Evolutionary conservation across 2,329 filamentous ascomycete species (phyloP).

Genomic region (Proliferodiscus dingleyae): DNA sequence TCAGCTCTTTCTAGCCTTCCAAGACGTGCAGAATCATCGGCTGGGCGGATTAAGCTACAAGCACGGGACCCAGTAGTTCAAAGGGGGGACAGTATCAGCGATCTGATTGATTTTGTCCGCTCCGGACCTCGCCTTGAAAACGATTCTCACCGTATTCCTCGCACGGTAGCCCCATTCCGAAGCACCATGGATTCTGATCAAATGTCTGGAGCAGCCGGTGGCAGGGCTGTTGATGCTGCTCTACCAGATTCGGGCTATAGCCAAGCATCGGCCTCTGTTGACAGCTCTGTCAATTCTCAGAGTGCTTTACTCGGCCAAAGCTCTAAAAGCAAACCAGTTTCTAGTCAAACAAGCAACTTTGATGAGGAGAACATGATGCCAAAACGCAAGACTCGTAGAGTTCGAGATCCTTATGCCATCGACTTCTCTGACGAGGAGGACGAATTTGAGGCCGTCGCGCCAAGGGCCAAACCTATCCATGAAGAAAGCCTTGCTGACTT

Average conservation of each 20-base stretch:
- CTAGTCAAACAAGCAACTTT: conserved; percentile 16
- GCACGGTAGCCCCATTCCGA: conserved; percentile 78
- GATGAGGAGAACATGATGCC: conserved; percentile 47
- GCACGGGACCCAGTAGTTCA: conserved; percentile 67
- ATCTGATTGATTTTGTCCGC: conserved; percentile 93
- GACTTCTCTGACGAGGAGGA: conserved; percentile 56
- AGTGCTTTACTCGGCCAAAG: conserved; percentile 57
- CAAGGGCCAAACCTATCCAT: conserved; percentile 19
- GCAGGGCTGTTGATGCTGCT: conserved; percentile 53
- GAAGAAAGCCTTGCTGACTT: conserved; percentile 69
- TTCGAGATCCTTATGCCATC: conserved; percentile 90
- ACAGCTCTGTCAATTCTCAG: conserved; percentile 59
- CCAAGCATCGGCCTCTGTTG: conserved; percentile 36
- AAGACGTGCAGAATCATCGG: conserved; percentile 29
- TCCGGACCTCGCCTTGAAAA: conserved; percentile 60
- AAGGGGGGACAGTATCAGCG: conserved; percentile 64
- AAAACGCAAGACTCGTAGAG: conserved; percentile 68
- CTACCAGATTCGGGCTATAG: conserved; percentile 51
- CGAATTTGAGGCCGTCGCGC: conserved; percentile 22
- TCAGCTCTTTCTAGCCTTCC: conserved; percentile 16
- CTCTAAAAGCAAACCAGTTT: conserved; percentile 31
- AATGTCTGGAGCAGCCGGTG: conserved; percentile 49
- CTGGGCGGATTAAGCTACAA: conserved; percentile 52
- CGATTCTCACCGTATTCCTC: conserved; percentile 68
- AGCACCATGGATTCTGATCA: conserved; percentile 84